Conservation (phyloP, 2,329 filamentous ascomycete genomes). For the Alternaria sp. region DNA sequence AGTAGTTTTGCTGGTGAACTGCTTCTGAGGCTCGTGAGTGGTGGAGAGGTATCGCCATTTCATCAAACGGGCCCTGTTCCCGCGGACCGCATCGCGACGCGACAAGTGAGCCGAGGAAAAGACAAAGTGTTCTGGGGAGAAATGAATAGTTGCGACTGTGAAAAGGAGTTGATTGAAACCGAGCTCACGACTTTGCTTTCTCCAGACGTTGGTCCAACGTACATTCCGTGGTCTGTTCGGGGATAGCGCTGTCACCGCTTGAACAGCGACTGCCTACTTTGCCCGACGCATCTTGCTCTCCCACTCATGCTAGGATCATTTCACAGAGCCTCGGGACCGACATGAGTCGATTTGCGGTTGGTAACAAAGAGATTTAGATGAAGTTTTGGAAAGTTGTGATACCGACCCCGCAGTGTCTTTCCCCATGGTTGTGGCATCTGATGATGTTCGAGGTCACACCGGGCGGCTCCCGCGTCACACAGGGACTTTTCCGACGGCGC, state of each 20-base stretch:
- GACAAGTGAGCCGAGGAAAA: background rate
- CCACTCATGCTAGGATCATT: background rate
- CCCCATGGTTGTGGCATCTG: constrained; percentile 15
- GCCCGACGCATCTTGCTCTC: background rate
- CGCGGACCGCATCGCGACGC: constrained; percentile 8
- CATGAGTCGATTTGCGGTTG: background rate
- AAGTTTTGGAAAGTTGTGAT: background rate
- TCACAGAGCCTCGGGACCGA: background rate
- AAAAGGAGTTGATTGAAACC: background rate
- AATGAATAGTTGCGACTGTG: background rate
- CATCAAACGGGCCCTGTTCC: constrained; percentile 14
- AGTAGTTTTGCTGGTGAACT: constrained; percentile 5
- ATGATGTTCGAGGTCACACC: constrained; percentile 24
- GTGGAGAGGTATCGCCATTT: constrained; percentile 10
- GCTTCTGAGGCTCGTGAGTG: constrained; percentile 16
- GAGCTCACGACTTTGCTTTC: background rate
- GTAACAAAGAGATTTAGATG: background rate
- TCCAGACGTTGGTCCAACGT: background rate
- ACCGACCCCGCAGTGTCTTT: constrained; percentile 19
- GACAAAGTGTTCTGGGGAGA: background rate
- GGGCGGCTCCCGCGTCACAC: constrained; percentile 13
- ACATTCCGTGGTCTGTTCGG: background rate
- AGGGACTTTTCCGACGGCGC: background rate
- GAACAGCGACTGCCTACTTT: background rate
- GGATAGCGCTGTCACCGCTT: constrained; percentile 2